A percentile compares a stretch with the other conserved stretches of the same genome.
Conservation (phyloP, 768 basidiomycete species). For the Leccinum subgranulosum region DNA sequence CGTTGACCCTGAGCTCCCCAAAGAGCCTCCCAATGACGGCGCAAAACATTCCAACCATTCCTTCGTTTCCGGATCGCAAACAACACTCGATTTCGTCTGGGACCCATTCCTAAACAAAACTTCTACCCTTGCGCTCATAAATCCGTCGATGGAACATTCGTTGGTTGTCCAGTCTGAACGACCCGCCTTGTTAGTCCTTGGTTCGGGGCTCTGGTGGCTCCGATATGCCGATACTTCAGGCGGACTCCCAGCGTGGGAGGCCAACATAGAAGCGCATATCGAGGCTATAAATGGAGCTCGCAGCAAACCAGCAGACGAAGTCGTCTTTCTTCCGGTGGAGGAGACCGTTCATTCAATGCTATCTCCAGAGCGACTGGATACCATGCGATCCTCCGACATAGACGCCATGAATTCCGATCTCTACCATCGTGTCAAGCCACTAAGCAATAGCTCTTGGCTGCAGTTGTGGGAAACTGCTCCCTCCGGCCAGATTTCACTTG, state of each 20-base stretch:
- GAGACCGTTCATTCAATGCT: conserved; percentile 67
- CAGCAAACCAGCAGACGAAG: conserved; percentile 57
- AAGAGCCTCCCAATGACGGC: conserved; percentile 48
- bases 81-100: conserved; percentile 66
- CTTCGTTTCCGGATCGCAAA: conserved; percentile 44
- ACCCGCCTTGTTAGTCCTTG: conserved; percentile 75
- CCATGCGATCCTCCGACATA: conserved; percentile 75
- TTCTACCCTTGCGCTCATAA: conserved; percentile 45
- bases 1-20: conserved; percentile 56
- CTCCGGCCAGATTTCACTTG: conserved; percentile 50
- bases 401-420: conserved; percentile 91
- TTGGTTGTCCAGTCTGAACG: conserved; percentile 14
- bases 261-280: conserved; percentile 66
- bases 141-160: conserved; percentile 7
- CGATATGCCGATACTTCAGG: conserved; percentile 70
- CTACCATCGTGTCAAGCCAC: conserved; percentile 57
- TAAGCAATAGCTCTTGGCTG: conserved; percentile 28
- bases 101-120: conserved; percentile 85
- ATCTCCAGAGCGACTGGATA: conserved; percentile 55
- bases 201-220: conserved; percentile 88
- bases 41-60: conserved; percentile 68
- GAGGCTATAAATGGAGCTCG: conserved; percentile 38
- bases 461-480: conserved; percentile 23
- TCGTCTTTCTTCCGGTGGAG: conserved; percentile 78
- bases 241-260: conserved; percentile 76